Evolutionary conservation across 345 rosid genomes (phyloP), one percentile per base, ranked within the genome.

Genomic region (Gossypium arboreum): DNA sequence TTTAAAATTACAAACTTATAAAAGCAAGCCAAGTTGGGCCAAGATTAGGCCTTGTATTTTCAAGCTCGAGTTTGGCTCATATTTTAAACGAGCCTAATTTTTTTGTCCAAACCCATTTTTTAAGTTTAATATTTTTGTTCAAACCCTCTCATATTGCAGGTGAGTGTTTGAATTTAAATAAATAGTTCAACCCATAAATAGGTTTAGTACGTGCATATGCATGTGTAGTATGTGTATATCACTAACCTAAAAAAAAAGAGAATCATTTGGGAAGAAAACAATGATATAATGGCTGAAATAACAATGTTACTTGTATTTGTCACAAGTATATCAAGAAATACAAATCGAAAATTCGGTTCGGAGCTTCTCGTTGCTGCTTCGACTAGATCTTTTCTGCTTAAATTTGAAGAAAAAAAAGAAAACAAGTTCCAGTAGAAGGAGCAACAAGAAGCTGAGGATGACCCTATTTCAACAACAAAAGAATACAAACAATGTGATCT

Each of bases 311-410:
- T 8, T 22, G 18, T 16, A 51, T 5, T 55, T 56, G 20, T 52
- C 9, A 54, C 57, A 15, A 5, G 7, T 4, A 54, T 59, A 44
- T 18, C 10, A 24, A 27, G 51, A 25, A 18, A 52, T 64, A 52
- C 72, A 75, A 18, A 52, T 20, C 2, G 2, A 64, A 13, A 64
- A 66, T 68, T 52, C 76, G 20, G 79, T 82, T 74, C 91, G 78
- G 54, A 92, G 94, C 98, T 84, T 94, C 81, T 89, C 98, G 84
- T 92, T 90, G 97, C 97, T 92, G 91, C 97, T 91, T 94, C 92
- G 91, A 92, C 97, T 94, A 85, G 61, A 85, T 81, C 89, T 88
- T 87, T 76, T 81, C 71, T 79, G 90, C 92, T 87, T 54, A 54
- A 50, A 24, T 10, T 17, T 56, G 2, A 75, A 58, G 20, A 1